phyloP scores from a whole-genome alignment of 192 early-diverging fungal genomes.

The Spinellus fusiger region DNA sequence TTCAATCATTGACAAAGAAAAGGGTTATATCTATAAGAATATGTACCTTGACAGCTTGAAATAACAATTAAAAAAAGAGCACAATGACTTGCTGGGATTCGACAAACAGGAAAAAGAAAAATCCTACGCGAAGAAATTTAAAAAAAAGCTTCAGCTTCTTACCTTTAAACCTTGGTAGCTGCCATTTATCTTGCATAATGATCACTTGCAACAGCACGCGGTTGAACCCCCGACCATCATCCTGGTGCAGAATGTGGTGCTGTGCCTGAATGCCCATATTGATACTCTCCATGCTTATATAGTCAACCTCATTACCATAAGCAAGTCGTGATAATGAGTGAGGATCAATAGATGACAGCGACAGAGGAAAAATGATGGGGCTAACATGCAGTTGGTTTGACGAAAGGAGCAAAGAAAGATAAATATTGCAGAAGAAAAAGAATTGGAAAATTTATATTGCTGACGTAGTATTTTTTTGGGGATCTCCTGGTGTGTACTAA shows the following conservation, averaged over 20 bases:
- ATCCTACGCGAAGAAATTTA: not conserved
- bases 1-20: not conserved
- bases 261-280: constrained; percentile 7
- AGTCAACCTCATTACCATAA: constrained; percentile 3
- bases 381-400: constrained; percentile 3
- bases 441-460: not conserved
- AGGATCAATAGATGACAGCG: constrained; percentile 4
- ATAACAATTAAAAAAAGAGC: not conserved
- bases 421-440: constrained; percentile 2
- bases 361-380: not conserved
- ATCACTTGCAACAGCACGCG: not conserved
- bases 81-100: not conserved
- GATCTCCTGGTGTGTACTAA: no score
- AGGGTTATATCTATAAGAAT: not conserved
- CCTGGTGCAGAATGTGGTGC: constrained; percentile 5
- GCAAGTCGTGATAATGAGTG: not conserved
- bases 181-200: not conserved
- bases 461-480: not conserved
- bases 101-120: not conserved
- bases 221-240: constrained; percentile 3
- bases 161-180: not conserved
- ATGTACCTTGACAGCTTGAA: not conserved
- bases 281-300: constrained; percentile 1
- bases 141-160: not conserved
- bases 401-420: not conserved